A percentile compares a stretch with the other conserved stretches of the same genome.
Conservation (phyloP, 2,329 filamentous ascomycete genomes). For the Colletotrichum endophyticum region DNA sequence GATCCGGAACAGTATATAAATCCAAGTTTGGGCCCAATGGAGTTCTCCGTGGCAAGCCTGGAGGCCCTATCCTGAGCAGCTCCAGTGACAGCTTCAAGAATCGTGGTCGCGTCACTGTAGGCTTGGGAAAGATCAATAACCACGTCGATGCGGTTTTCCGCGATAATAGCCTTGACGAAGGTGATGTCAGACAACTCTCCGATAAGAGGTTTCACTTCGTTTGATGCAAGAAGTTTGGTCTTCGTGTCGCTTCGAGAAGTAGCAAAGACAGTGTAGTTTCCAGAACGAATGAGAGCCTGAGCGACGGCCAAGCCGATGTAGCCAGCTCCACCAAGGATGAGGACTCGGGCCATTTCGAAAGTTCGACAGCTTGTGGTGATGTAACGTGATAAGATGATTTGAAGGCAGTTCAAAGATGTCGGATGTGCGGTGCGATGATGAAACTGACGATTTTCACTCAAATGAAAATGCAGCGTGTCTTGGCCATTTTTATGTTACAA, state of each 20-base stretch:
- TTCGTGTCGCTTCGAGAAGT: background rate
- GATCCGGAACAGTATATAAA: background rate
- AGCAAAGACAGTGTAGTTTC: background rate
- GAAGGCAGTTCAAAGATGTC: background rate
- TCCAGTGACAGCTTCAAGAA: background rate
- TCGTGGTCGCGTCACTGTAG: background rate
- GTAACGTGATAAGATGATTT: background rate
- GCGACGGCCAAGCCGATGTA: background rate
- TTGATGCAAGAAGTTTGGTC: background rate
- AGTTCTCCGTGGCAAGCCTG: background rate
- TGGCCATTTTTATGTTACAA: background rate
- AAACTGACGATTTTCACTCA: background rate
- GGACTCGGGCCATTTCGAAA: background rate
- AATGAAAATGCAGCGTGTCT: background rate
- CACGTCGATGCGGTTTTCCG: background rate
- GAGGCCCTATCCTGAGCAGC: background rate
- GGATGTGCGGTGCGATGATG: background rate
- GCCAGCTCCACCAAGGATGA: background rate
- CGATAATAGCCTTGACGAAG: background rate
- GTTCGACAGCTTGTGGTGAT: background rate
- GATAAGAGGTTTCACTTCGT: background rate
- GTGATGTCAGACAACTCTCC: background rate
- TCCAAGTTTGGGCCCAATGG: background rate
- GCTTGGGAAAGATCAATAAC: background rate
- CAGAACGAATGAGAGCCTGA: background rate